Base-by-base conservation (phyloP, 2,329 filamentous ascomycete genomes). In the Xylariomycetidae sp. region DNA sequence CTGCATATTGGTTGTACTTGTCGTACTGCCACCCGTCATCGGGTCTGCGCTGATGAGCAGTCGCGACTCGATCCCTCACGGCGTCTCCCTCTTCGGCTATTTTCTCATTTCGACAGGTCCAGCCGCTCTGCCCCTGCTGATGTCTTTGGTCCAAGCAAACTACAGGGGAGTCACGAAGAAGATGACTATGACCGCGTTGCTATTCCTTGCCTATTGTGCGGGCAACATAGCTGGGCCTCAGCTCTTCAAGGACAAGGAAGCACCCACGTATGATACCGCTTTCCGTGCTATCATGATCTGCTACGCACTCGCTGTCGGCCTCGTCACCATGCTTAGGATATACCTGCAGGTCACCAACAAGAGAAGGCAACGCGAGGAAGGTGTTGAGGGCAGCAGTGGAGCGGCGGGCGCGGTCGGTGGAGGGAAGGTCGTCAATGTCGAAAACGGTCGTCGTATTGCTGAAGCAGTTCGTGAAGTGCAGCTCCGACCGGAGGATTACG, bases 111-210 rank as follows among this genome's bases (percentile, higher is more conserved):
- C 67, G 1, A 67, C 69, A 0, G 72, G 72, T 0, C 67, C 74
- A 0, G 61, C 69, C 0, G 67, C 67, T 2, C 63, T 78, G 55
- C 73, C 74, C 0, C 61, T 79, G 2, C 63, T 64, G 9, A 63
- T 77, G 54, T 67, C 72, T 1, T 64, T 77, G 0, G 66, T 75
- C 4, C 68, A 72, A 47, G 62, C 68, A 12, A 76, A 77, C 47
- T 72, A 67, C 43, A 63, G 67, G 10, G 73, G 73, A 12, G 68
- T 74, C 14, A 74, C 72, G 19, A 77, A 77, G 59, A 77, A 76
- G 53, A 72, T 74, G 64, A 74, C 72, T 6, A 67, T 76, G 35
- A 76, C 70, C 2, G 70, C 70, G 0, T 45, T 76, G 44, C 51
- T 76, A 4, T 75, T 77, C 41, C 47, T 75, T 8, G 67, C 65